Base-by-base conservation (phyloP, 2,329 filamentous ascomycete genomes). In the Penicillium sp. region DNA sequence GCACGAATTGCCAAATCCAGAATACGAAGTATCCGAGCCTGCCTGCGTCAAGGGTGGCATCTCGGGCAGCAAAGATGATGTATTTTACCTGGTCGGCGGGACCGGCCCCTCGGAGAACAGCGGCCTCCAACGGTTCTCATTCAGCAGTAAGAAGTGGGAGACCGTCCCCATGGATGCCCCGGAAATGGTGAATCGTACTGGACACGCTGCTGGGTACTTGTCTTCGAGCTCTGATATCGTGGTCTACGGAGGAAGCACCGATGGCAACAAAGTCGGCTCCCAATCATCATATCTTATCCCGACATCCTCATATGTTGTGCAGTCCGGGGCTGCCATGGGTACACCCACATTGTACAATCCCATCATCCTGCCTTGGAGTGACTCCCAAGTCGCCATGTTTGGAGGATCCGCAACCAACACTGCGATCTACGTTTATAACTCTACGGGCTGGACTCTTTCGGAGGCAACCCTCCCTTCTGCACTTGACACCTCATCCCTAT, bases 1-100 rank as follows among this genome's bases (percentile, higher is more conserved):
- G 93, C 77, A 82, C 59, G 70, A 79, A 61, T 72, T 94, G 61
- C 34, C 51, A 67, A 80, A 1, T 81, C 81, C 69, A 90, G 90
- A 45, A 81, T 87, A 56, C 77, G 47, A 85, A 16, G 89, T 96
- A 21, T 85, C 83, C 1, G 90, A 89, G 43, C 90, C 83, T 39
- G 84, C 85, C 6, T 97, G 93, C 73, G 88, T 96, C 21, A 86
- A 86, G 51, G 86, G 86, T 36, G 83, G 81, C 22, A 81, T 87
- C 8, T 72, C 76, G 21, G 81, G 80, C 18, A 80, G 88, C 58
- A 69, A 80, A 16, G 76, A 83, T 48, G 80, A 87, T 4, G 88
- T 82, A 24, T 80, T 97, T 29, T 96, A 88, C 68, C 81, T 97
- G 44, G 85, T 97, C 36, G 93, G 93, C 63, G 93, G 93, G 50